phyloP scores from a whole-genome alignment of 2,329 filamentous ascomycete species.

The Rhexocercosporidium sp. region DNA sequence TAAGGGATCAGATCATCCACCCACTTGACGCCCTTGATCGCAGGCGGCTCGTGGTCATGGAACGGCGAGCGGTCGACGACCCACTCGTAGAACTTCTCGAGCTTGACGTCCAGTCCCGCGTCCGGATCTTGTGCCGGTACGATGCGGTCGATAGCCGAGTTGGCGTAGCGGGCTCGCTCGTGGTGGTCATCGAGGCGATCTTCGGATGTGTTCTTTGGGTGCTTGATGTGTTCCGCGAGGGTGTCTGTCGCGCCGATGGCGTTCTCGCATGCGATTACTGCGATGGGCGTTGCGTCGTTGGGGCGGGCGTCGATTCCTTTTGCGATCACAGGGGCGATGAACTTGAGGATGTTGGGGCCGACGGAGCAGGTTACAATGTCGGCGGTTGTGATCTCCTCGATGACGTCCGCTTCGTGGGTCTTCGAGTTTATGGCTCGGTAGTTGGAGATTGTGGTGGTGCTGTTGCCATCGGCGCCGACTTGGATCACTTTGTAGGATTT shows the following conservation, averaged over 20 bases:
- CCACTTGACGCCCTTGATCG: constrained; percentile 89
- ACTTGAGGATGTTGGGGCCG: constrained; percentile 93
- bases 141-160: constrained; percentile 98
- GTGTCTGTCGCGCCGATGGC: constrained; percentile 93
- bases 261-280: constrained; percentile 98
- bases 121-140: constrained; percentile 86
- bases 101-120: constrained; percentile 85
- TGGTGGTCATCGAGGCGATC: constrained; percentile 71
- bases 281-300: constrained; percentile 67
- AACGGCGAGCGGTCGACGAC: constrained; percentile 91
- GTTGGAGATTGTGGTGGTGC: constrained; percentile 84
- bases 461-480: constrained; percentile 83
- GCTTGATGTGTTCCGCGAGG: constrained; percentile 80
- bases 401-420: constrained; percentile 77
- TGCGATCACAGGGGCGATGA: constrained; percentile 93
- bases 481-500: constrained; percentile 90
- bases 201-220: constrained; percentile 71
- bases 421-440: constrained; percentile 98
- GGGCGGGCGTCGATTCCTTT: constrained; percentile 86
- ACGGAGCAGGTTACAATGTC: constrained; percentile 97
- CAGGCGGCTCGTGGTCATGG: constrained; percentile 68
- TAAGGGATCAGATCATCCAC: constrained; percentile 90
- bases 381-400: constrained; percentile 85
- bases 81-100: constrained; percentile 99
- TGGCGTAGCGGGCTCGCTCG: constrained; percentile 85